Base-by-base conservation (phyloP, 371 early-diverging fungal genomes). In the Mortierella sp. region DNA sequence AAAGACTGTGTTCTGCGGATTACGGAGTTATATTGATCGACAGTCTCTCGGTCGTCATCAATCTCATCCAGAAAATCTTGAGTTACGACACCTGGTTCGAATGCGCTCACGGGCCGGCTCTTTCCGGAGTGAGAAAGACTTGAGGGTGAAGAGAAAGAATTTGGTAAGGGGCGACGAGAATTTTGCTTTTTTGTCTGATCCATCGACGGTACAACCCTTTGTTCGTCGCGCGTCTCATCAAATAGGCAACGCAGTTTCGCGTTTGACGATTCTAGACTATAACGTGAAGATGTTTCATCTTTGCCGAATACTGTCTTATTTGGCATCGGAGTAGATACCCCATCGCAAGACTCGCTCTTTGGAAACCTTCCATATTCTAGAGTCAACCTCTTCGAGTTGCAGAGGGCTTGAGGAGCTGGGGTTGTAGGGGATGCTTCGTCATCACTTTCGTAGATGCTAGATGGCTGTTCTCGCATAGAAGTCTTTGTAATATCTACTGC, bases 41-140 rank as follows among this genome's bases (percentile, higher is more conserved):
- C 60, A 35, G 10, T 60, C 31, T 51, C 47, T 19, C 49, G 59
- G 15, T 32, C 56, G 28, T 62, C n/a, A 9, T 49, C 64, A 6
- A 23, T 35, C 5, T 49, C 65, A 15, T 66, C 60, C 17, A 61
- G 26, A 29, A 29, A 3, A 9, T 23, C 45, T 8, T 47, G 5
- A 22, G 8, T 26, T 31, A 54, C 22, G 0, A 43, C 56, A 6
- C n/a, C 22, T 17, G 43, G 31, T 37, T 72, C 65, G 43, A 64
- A 68, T 17, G 69, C 72, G 35, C 78, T 77, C 45, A 68, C 22
- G 7, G 69, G 78, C 15, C 78, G 66, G 23, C 12, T 26, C 29
- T 55, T 62, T 19, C 28, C n/a, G n/a, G n/a, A 2, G 28, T 37
- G 45, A 2, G 47, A 7, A 8, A 37, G 47, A 29, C 37, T 51